These are phyloP conservation scores for Macadamia integrifolia DNA, from an alignment of 164 flowering plant genomes.

Conservation along the genomic window DNA sequence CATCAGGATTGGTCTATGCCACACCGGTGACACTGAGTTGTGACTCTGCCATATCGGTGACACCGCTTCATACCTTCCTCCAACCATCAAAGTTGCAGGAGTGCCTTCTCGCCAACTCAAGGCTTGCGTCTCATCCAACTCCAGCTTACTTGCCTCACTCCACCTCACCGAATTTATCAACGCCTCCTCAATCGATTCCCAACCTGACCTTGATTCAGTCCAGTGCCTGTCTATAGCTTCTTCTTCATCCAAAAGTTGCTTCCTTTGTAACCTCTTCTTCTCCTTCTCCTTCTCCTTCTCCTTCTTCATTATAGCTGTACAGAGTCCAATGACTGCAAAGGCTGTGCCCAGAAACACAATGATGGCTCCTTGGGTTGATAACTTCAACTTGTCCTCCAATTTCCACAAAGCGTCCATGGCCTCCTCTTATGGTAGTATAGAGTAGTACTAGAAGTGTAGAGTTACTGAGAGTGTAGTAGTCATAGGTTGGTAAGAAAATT, in stretches of 20 bases:
- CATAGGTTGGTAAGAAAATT: no score
- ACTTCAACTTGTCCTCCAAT: conserved; percentile 55
- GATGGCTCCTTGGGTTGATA: conserved; percentile 44
- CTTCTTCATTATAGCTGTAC: conserved; percentile 21
- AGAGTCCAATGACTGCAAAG: conserved; percentile 32
- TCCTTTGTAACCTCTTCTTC: conserved; percentile 11
- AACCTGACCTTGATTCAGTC: not conserved
- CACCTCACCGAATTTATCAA: conserved; percentile 44
- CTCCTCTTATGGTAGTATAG: not conserved
- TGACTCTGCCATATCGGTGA: conserved; percentile 41
- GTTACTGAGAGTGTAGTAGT: not conserved
- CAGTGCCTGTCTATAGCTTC: not conserved
- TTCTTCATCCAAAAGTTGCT: conserved; percentile 3
- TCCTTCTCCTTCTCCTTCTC: conserved; percentile 2
- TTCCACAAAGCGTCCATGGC: conserved; percentile 67
- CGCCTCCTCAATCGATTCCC: conserved; percentile 34
- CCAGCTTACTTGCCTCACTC: conserved; percentile 48
- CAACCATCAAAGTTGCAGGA: conserved; percentile 25
- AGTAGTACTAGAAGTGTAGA: not conserved
- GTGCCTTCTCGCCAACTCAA: conserved; percentile 16
- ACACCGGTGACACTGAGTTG: conserved; percentile 53
- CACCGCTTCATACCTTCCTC: conserved; percentile 4
- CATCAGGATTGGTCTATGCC: conserved; percentile 87
- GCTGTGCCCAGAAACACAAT: conserved; percentile 34
- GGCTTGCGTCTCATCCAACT: conserved; percentile 19